phyloP scores from a whole-genome alignment of 2,329 filamentous ascomycete species.

The Mycosphaerelloides madeirae region DNA sequence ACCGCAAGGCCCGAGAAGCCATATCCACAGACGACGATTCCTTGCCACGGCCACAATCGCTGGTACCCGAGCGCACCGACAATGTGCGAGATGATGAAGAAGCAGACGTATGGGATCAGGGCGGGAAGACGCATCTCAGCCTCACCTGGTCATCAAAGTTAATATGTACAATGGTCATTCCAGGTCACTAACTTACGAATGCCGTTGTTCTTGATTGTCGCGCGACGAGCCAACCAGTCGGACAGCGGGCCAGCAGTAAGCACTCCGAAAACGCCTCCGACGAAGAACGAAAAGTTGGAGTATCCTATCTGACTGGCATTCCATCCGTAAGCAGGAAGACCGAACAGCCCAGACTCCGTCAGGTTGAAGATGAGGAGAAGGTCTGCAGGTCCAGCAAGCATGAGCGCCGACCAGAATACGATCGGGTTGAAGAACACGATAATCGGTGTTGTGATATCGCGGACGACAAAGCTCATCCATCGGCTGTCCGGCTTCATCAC shows the following conservation, averaged over 20 bases:
- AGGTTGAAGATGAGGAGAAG: slow-evolving; percentile 48
- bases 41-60: slow-evolving; percentile 46
- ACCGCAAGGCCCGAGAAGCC: slow-evolving; percentile 40
- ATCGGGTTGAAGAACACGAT: slow-evolving; percentile 45
- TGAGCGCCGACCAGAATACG: slow-evolving; percentile 36
- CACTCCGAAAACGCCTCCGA: slow-evolving; percentile 41
- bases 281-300: slow-evolving; percentile 45
- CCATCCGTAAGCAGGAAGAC: slow-evolving; percentile 41
- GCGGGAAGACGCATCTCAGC: slow-evolving; percentile 58
- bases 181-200: slow-evolving; percentile 42
- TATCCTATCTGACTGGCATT: slow-evolving; percentile 44
- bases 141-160: too few species aligned
- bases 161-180: too few species aligned
- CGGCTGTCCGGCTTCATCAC: slow-evolving; percentile 35
- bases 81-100: slow-evolving; percentile 46
- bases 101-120: slow-evolving; percentile 48
- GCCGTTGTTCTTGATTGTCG: slow-evolving; percentile 51
- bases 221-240: slow-evolving; percentile 46
- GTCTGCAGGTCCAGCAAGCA: slow-evolving; percentile 34
- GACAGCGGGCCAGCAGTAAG: slow-evolving; percentile 52
- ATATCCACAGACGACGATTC: slow-evolving; percentile 48
- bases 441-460: slow-evolving; percentile 38
- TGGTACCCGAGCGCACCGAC: slow-evolving; percentile 49
- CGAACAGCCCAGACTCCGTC: slow-evolving; percentile 47
- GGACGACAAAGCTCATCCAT: slow-evolving; percentile 40